Base-by-base conservation (phyloP, 2,329 filamentous ascomycete species). In the Dothiorella sarmentorum region DNA sequence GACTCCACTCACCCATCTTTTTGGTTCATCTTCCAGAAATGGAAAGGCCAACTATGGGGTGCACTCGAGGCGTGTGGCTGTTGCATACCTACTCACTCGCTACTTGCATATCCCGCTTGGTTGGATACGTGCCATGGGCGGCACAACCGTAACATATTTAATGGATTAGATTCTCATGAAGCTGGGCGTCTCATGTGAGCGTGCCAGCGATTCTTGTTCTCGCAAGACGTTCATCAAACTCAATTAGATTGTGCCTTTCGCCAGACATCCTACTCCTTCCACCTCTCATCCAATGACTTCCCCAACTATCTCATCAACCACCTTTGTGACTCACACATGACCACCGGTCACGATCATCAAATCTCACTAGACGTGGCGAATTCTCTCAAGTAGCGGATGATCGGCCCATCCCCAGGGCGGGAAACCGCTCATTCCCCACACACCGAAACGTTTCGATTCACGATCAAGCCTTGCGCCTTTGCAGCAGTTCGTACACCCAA, bases 101-200 rank as follows among this genome's bases (percentile, higher is more conserved):
- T 53, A 20, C 22, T 40, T 40, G 49, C 49, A 53, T 53, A 29
- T 40, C 24, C 35, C 49, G 35, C 33, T 40, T 20, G 22, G 33
- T 53, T 53, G 49, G 49, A 53, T 40, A 40, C 27, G 49, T 38
- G 49, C 35, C 35, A 2, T 40, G 49, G 18, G 15, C 27, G 35
- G 49, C 49, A 53, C 49, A 18, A 31, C n/a, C 13, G 40, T 53
- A 53, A 24, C 49, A 53, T 22, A 51, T 53, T 53, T 53, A 53
- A 53, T 53, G 15, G 49, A 53, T 53, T 53, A 40, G 49, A 53
- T 53, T 53, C 47, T 35, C 35, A 53, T 38, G 49, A 38, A 26
- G 35, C 49, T 29, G 35, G 22, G n/a, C 49, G 17, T 13, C 35
- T 40, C 20, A 9, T 17, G 33, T 40, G 49, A 40, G 49, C 49